phyloP scores from a whole-genome alignment of 2,329 filamentous ascomycete genomes.

The Chaetomium sp. region DNA sequence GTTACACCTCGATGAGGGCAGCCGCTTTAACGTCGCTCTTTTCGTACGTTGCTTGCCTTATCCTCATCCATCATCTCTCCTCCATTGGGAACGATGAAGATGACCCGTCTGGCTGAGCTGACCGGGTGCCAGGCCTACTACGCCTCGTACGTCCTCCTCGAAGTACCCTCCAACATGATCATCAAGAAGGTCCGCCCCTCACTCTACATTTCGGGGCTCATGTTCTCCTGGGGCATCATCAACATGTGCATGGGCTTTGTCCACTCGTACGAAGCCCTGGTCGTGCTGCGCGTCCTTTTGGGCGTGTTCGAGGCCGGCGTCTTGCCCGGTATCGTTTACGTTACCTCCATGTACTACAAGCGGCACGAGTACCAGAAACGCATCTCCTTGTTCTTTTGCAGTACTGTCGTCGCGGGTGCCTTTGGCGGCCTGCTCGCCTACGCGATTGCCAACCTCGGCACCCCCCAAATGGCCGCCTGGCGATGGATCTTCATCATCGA shows the following conservation, averaged over 20 bases:
- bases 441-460: constrained; percentile 49
- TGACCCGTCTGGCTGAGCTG: not conserved
- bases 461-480: constrained; percentile 47
- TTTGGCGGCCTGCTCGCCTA: constrained; percentile 54
- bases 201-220: constrained; percentile 44
- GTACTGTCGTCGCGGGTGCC: constrained; percentile 46
- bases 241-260: constrained; percentile 52
- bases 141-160: constrained; percentile 44
- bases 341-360: constrained; percentile 54
- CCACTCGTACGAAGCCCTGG: constrained; percentile 43
- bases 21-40: constrained; percentile 49
- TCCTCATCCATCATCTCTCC: not conserved
- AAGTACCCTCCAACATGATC: constrained; percentile 48
- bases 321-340: constrained; percentile 47
- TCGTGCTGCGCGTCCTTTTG: constrained; percentile 47
- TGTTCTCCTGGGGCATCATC: constrained; percentile 50
- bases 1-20: constrained; percentile 44
- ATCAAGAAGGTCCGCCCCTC: constrained; percentile 45
- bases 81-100: no score
- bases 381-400: constrained; percentile 48
- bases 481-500: constrained; percentile 60
- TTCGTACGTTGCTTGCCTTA: constrained; percentile 35
- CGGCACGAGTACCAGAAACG: constrained; percentile 53
- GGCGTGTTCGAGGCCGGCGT: constrained; percentile 46
- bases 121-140: constrained; percentile 35